phyloP scores from a whole-genome alignment of 805 yeast genomes.

The Saccharomycopsis sp. region DNA sequence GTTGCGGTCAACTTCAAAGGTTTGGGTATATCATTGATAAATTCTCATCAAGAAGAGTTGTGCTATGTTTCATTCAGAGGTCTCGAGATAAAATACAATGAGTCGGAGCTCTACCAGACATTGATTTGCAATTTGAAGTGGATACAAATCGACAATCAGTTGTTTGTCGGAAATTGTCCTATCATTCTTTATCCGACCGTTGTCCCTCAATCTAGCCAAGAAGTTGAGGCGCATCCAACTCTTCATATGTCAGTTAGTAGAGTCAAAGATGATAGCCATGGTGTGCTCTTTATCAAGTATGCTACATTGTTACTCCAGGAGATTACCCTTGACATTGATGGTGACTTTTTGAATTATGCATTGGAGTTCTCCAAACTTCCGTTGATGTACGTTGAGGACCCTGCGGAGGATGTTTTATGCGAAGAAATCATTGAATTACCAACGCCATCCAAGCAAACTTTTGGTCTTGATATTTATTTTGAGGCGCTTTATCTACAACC shows the following conservation, averaged over 20 bases:
- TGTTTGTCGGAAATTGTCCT: conserved; percentile 82
- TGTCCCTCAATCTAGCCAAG: conserved; percentile 74
- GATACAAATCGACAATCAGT: conserved; percentile 90
- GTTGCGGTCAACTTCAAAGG: conserved; percentile 69
- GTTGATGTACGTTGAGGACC: conserved; percentile 61
- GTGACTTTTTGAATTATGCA: conserved; percentile 77
- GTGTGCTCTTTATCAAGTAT: conserved; percentile 81
- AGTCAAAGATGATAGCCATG: conserved; percentile 84
- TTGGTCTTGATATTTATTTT: conserved; percentile 73
- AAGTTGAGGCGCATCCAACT: conserved; percentile 83
- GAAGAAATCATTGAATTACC: conserved; percentile 61
- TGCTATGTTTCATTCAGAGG: conserved; percentile 80
- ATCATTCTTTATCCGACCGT: conserved; percentile 85
- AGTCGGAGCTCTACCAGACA: conserved; percentile 77
- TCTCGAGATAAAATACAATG: conserved; percentile 68
- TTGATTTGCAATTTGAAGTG: conserved; percentile 77
- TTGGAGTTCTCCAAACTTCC: conserved; percentile 75
- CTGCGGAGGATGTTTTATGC: conserved; percentile 42
- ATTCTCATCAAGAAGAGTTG: conserved; percentile 61
- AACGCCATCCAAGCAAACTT: conserved; percentile 47
- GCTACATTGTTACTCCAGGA: conserved; percentile 87
- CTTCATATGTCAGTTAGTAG: conserved; percentile 77
- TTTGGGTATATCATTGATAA: conserved; percentile 77
- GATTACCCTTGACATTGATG: conserved; percentile 86
- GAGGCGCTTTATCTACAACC: conserved; percentile 93